Percentiles rank a stretch among this genome's conserved stretches.
These are phyloP conservation scores for Cajanus cajan DNA, from an alignment of 306 rosid genomes.

Conservation along the genomic window DNA sequence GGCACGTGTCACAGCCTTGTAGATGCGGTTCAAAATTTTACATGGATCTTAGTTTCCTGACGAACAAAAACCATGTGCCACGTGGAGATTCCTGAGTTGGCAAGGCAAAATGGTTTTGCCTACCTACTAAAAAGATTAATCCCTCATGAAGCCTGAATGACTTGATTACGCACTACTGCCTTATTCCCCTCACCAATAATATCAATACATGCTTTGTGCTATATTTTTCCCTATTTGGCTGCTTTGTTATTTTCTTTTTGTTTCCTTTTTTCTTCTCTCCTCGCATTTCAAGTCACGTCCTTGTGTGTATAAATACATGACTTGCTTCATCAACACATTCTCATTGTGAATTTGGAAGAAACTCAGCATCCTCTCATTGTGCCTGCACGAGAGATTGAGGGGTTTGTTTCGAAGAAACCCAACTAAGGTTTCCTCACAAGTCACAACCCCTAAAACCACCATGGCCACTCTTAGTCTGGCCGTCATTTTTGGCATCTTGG, in stretches of 20 bases:
- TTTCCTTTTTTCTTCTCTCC: not conserved
- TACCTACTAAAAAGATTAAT: conserved; percentile 53
- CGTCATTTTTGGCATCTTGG: conserved; percentile 67
- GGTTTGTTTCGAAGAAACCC: conserved; percentile 27
- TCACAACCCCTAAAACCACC: not conserved
- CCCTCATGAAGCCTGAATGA: conserved; percentile 55
- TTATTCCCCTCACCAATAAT: not conserved
- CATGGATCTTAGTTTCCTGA: not conserved
- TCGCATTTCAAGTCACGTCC: not conserved
- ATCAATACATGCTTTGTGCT: not conserved
- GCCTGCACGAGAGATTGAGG: conserved; percentile 35
- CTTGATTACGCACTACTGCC: conserved; percentile 3
- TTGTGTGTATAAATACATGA: conserved; percentile 36
- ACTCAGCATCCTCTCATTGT: not conserved
- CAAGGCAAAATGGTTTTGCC: conserved; percentile 49
- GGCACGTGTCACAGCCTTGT: not conserved
- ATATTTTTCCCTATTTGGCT: not conserved
- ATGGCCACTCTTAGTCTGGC: conserved; percentile 33
- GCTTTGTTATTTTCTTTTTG: not conserved
- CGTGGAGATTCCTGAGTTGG: not conserved
- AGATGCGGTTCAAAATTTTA: not conserved
- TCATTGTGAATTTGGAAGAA: conserved; percentile 4
- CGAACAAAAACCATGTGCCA: not conserved
- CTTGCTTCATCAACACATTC: not conserved
- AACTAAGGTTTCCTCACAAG: conserved; percentile 17